Percentiles rank a stretch among this genome's conserved stretches.
These are phyloP conservation scores for Inonotus obliquus DNA, from an alignment of 1,284 basidiomycete genomes.

Conservation along the genomic window DNA sequence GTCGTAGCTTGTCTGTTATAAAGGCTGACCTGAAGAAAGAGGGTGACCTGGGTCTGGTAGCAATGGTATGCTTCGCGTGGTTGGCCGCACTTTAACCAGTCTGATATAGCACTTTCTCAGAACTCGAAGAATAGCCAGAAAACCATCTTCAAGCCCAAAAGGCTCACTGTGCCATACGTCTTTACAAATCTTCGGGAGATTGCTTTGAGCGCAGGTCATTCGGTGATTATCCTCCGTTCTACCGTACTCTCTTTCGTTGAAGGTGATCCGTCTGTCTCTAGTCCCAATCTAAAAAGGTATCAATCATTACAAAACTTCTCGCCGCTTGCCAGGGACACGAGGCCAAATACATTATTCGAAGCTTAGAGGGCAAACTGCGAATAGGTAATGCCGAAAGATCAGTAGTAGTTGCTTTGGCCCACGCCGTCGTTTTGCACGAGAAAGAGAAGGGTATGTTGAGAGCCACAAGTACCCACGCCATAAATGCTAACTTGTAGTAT, in stretches of 20 bases:
- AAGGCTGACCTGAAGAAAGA: slow-evolving; percentile 93
- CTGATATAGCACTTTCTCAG: slow-evolving; percentile 35
- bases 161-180: slow-evolving; percentile 84
- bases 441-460: slow-evolving; percentile 53
- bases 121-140: slow-evolving; percentile 92
- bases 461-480: not conserved
- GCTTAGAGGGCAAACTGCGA: slow-evolving; percentile 93
- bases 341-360: slow-evolving; percentile 95
- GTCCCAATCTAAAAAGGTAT: slow-evolving; percentile 95
- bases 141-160: slow-evolving; percentile 92
- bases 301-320: slow-evolving; percentile 91
- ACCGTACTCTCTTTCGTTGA: not conserved
- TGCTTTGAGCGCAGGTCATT: slow-evolving; percentile 78
- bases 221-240: slow-evolving; percentile 41
- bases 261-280: slow-evolving; percentile 26
- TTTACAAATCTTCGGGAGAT: slow-evolving; percentile 87
- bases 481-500: slow-evolving; percentile 7
- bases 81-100: not conserved
- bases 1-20: slow-evolving; percentile 76
- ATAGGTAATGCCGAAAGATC: slow-evolving; percentile 97
- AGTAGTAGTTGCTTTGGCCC: slow-evolving; percentile 83
- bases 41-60: slow-evolving; percentile 94
- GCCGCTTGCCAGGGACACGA: slow-evolving; percentile 86
- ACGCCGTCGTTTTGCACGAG: slow-evolving; percentile 79
- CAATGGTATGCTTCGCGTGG: slow-evolving; percentile 56